Percentiles rank a stretch among this genome's conserved stretches.
Evolutionary conservation across 257 asterid species (phyloP).

Genomic region (Thymus mandschuricus): DNA sequence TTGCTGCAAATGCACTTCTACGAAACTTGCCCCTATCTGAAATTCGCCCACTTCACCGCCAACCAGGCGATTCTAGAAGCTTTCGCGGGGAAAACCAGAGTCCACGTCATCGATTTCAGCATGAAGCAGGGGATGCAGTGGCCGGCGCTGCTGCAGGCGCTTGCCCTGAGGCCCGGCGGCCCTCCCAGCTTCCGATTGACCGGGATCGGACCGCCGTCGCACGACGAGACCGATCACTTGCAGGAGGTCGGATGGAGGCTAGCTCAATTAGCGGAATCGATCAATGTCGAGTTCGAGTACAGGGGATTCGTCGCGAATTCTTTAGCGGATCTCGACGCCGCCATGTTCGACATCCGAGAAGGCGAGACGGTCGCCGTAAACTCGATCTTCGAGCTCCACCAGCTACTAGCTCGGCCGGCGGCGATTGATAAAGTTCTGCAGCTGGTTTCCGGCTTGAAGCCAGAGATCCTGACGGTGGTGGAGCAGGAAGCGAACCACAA

Average conservation of each 20-base stretch:
- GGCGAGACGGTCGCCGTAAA: conserved; percentile 82
- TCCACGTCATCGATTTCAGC: conserved; percentile 84
- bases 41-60: conserved; percentile 93
- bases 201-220: conserved; percentile 81
- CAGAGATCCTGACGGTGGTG: conserved; percentile 75
- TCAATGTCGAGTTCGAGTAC: conserved; percentile 74
- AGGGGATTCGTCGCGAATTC: conserved; percentile 71
- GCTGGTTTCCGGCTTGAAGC: conserved; percentile 60
- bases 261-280: conserved; percentile 69
- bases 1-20: conserved; percentile 80
- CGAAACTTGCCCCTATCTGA: conserved; percentile 85
- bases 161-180: conserved; percentile 86
- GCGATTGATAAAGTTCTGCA: conserved; percentile 64
- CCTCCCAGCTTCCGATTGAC: conserved; percentile 81
- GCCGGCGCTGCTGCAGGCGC: conserved; percentile 88
- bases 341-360: conserved; percentile 70
- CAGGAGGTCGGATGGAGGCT: conserved; percentile 78
- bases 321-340: conserved; percentile 71
- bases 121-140: conserved; percentile 98
- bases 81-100: conserved; percentile 56
- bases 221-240: conserved; percentile 66
- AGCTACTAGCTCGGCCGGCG: conserved; percentile 62
- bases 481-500: conserved; percentile 94
- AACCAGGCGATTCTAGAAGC: conserved; percentile 93
- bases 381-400: conserved; percentile 85